Conservation (phyloP, 345 rosid genomes). For the Microcos paniculata region DNA sequence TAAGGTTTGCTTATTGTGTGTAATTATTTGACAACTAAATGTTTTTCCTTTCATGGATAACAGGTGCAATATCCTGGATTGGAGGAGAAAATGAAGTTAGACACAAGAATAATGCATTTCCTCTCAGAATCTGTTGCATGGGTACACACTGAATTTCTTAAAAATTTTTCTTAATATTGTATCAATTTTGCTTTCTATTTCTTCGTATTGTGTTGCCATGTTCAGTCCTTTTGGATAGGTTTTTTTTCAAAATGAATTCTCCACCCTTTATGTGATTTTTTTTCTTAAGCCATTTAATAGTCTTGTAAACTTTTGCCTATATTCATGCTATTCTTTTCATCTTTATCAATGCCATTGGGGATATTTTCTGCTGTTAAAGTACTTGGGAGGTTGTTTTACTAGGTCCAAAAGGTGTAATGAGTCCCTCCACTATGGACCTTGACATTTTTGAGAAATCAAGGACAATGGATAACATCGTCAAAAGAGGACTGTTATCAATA, state of each 20-base stretch:
- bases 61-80: constrained; percentile 93
- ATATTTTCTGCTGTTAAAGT: neutral
- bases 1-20: neutral
- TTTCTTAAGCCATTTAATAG: neutral
- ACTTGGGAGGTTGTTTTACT: neutral
- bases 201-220: neutral
- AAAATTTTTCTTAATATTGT: constrained; percentile 1
- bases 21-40: neutral
- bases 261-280: neutral
- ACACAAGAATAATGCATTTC: constrained; percentile 67
- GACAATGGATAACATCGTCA: too few species aligned
- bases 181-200: neutral
- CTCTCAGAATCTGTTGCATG: constrained; percentile 65
- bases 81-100: constrained; percentile 67
- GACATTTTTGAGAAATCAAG: too few species aligned
- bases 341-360: neutral
- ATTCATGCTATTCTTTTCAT: neutral
- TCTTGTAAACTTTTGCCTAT: neutral
- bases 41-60: constrained; percentile 16
- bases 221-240: neutral
- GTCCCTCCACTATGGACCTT: neutral
- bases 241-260: neutral
- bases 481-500: too few species aligned
- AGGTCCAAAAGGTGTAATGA: neutral
- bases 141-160: constrained; percentile 35